These are phyloP conservation scores for Hemisphaericaspora lyxosophila DNA, from an alignment of 1,139 yeast genomes.

Conservation along the genomic window DNA sequence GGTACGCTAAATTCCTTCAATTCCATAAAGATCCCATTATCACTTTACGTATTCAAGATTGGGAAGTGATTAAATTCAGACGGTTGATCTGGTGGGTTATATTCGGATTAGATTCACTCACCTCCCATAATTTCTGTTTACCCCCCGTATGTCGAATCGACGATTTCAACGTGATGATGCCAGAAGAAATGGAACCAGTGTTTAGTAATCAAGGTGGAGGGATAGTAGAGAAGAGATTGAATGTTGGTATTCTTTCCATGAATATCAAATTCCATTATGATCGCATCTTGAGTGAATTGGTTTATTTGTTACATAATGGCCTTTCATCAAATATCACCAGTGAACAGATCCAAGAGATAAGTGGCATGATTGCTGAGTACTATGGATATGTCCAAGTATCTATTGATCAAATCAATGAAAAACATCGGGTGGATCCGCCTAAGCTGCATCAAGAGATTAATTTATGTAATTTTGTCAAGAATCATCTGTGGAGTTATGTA, in stretches of 20 bases:
- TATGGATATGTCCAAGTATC: constrained; percentile 51
- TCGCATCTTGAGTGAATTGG: constrained; percentile 53
- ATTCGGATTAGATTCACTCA: constrained; percentile 57
- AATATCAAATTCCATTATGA: constrained; percentile 56
- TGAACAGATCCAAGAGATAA: constrained; percentile 44
- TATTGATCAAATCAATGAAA: constrained; percentile 29
- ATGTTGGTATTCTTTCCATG: constrained; percentile 42
- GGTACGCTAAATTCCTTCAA: constrained; percentile 57
- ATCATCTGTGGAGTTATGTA: constrained; percentile 53
- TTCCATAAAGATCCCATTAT: constrained; percentile 59
- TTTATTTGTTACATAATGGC: constrained; percentile 42
- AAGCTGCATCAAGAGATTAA: constrained; percentile 42
- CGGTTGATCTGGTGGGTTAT: constrained; percentile 67
- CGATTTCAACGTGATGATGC: constrained; percentile 58
- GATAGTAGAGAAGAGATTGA: constrained; percentile 26
- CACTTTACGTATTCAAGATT: constrained; percentile 48
- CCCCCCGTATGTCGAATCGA: constrained; percentile 56
- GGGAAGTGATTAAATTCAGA: constrained; percentile 50
- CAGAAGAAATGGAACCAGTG: constrained; percentile 47
- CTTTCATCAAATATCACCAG: constrained; percentile 34
- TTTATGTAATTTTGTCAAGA: constrained; percentile 47
- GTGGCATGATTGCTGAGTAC: constrained; percentile 47
- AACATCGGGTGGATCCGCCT: constrained; percentile 28
- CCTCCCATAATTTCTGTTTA: constrained; percentile 56
- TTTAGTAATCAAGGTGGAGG: constrained; percentile 25